Evolutionary conservation across 2,329 filamentous ascomycete species (phyloP).

Genomic region (Trichoderma koningiopsis): DNA sequence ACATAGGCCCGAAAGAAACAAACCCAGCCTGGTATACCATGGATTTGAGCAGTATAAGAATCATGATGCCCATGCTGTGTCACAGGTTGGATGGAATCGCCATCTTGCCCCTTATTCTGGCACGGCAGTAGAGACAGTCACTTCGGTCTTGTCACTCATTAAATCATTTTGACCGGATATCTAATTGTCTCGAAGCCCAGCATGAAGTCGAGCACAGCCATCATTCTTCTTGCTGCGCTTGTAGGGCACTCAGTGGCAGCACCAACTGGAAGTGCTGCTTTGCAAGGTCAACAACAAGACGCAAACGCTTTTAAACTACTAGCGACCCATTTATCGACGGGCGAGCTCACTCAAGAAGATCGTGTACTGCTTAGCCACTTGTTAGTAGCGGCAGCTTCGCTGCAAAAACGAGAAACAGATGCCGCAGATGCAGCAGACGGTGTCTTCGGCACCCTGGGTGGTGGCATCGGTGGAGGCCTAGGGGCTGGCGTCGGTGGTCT

Average conservation of each 20-base stretch:
- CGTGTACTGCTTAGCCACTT: not conserved
- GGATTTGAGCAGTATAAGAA: conserved; percentile 1
- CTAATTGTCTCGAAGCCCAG: not conserved
- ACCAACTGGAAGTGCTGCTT: not conserved
- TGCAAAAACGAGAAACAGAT: not conserved
- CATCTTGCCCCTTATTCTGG: not conserved
- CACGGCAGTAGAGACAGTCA: not conserved
- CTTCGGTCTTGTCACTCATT: not conserved
- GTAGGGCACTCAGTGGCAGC: conserved; percentile 1
- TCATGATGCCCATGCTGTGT: not conserved
- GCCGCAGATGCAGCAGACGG: not conserved
- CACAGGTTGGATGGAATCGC: not conserved
- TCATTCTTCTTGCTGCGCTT: conserved; percentile 6
- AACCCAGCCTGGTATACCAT: not conserved
- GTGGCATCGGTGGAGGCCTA: not conserved
- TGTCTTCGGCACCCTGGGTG: not conserved
- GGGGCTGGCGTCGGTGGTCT: not conserved
- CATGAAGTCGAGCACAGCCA: not conserved
- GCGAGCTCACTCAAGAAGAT: not conserved
- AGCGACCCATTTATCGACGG: not conserved
- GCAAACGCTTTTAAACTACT: not conserved
- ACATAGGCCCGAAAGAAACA: not conserved
- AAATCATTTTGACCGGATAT: not conserved
- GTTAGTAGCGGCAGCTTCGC: not conserved
- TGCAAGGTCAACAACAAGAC: not conserved